phyloP scores from a whole-genome alignment of 2,329 filamentous ascomycete genomes.

The Didymella sp. region DNA sequence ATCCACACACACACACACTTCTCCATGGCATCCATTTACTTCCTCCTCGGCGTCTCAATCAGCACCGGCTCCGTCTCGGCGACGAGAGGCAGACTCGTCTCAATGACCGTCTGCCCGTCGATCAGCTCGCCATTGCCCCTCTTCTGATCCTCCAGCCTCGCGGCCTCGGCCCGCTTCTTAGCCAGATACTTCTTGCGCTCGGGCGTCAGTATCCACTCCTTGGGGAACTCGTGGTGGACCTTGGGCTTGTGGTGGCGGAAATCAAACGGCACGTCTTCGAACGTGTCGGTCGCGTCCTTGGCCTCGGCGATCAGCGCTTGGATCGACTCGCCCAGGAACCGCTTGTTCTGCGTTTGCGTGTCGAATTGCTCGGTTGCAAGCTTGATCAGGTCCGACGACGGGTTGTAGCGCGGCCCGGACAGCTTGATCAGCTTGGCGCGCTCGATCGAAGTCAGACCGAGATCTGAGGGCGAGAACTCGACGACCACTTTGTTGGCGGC shows the following conservation, averaged over 20 bases:
- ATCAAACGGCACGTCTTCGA: conserved; percentile 89
- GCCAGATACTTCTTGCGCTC: conserved; percentile 71
- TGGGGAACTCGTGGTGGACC: conserved; percentile 74
- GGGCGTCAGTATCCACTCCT: conserved; percentile 80
- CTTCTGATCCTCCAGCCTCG: conserved; percentile 63
- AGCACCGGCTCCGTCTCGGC: conserved; percentile 27
- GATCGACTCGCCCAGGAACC: conserved; percentile 84
- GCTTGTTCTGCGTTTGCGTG: conserved; percentile 94
- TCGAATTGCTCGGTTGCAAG: conserved; percentile 91
- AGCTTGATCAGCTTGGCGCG: conserved; percentile 86
- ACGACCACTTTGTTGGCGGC: conserved; percentile 93
- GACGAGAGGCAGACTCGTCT: conserved; percentile 38
- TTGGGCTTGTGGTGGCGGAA: conserved; percentile 81
- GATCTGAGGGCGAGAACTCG: conserved; percentile 79
- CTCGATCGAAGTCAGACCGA: conserved; percentile 73
- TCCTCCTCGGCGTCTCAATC: conserved; percentile 27
- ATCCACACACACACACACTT: conserved; percentile 3
- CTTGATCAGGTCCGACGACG: conserved; percentile 77
- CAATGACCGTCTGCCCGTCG: conserved; percentile 56
- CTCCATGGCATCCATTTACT: conserved; percentile 1
- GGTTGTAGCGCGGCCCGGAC: conserved; percentile 85
- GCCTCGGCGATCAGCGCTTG: conserved; percentile 76
- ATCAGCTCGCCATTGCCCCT: conserved; percentile 64
- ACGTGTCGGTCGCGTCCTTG: conserved; percentile 76
- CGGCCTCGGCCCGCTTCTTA: conserved; percentile 61